phyloP scores from a whole-genome alignment of 139 green algal species.

The Coccomyxa sp. region DNA sequence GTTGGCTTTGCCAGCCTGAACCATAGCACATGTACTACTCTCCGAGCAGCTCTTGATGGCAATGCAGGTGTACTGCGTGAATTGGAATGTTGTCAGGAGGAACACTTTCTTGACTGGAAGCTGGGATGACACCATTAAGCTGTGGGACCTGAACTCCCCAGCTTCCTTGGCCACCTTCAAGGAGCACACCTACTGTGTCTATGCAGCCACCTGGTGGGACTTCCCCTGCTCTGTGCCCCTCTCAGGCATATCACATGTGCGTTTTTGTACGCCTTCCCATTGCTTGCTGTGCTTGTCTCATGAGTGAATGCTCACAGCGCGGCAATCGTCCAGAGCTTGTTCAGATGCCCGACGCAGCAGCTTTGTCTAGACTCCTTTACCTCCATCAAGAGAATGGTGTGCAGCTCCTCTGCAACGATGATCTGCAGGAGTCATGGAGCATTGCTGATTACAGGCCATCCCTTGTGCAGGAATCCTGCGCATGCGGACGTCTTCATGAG shows the following conservation, averaged over 20 bases:
- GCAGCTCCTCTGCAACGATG: too few relatives aligned
- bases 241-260: too few relatives aligned
- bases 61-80: constrained; percentile 66
- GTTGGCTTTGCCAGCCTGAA: too few relatives aligned
- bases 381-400: too few relatives aligned
- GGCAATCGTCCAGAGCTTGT: background rate
- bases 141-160: constrained; percentile 74
- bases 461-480: constrained; percentile 60
- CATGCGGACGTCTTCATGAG: constrained; percentile 79
- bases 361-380: background rate
- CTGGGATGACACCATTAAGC: constrained; percentile 96
- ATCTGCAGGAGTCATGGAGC: too few relatives aligned
- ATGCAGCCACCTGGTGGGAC: constrained; percentile 78
- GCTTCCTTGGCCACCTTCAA: constrained; percentile 69
- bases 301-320: too few relatives aligned
- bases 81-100: constrained; percentile 82
- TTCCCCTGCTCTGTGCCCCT: too few relatives aligned
- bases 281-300: too few relatives aligned
- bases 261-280: too few relatives aligned
- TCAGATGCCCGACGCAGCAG: too few relatives aligned
- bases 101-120: constrained; percentile 85
- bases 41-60: background rate
- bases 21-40: too few relatives aligned
- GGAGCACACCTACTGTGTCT: constrained; percentile 97
- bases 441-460: background rate